These are phyloP conservation scores for Quercus ilex DNA, from an alignment of 306 rosid species.

Conservation along the genomic window DNA sequence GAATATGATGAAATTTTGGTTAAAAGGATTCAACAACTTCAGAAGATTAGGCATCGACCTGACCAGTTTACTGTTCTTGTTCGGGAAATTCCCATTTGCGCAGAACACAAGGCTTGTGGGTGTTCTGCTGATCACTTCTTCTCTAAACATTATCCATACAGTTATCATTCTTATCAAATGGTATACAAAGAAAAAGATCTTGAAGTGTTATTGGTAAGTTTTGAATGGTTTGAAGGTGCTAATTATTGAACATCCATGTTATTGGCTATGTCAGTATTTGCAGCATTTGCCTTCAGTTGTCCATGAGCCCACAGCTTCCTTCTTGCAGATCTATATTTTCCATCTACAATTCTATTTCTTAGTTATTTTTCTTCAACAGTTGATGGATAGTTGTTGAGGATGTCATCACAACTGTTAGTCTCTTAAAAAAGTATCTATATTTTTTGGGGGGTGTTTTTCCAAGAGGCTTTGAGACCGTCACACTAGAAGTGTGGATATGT, in stretches of 20 bases:
- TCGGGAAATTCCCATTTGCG: slow-evolving; percentile 78
- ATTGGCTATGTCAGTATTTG: not conserved
- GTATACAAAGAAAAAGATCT: slow-evolving; percentile 54
- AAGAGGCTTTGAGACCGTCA: not conserved
- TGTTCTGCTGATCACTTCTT: slow-evolving; percentile 76
- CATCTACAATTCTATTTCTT: not conserved
- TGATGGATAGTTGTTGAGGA: not conserved
- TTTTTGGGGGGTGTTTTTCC: not conserved
- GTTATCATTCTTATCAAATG: slow-evolving; percentile 68
- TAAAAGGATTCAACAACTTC: slow-evolving; percentile 60
- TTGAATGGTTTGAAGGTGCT: not conserved
- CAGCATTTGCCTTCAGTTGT: not conserved
- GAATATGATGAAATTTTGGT: slow-evolving; percentile 72
- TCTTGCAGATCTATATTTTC: not conserved
- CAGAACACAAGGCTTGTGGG: slow-evolving; percentile 54
- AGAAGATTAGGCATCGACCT: slow-evolving; percentile 53
- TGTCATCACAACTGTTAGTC: not conserved
- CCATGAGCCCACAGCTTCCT: not conserved
- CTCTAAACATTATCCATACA: slow-evolving; percentile 59
- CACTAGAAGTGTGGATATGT: not conserved
- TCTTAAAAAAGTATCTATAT: not conserved
- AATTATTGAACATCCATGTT: not conserved
- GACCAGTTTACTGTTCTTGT: slow-evolving; percentile 76
- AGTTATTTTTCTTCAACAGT: not conserved
- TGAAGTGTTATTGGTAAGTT: slow-evolving; percentile 57